phyloP scores from a whole-genome alignment of 1,284 basidiomycete species.

The Ceratobasidium sp. region DNA sequence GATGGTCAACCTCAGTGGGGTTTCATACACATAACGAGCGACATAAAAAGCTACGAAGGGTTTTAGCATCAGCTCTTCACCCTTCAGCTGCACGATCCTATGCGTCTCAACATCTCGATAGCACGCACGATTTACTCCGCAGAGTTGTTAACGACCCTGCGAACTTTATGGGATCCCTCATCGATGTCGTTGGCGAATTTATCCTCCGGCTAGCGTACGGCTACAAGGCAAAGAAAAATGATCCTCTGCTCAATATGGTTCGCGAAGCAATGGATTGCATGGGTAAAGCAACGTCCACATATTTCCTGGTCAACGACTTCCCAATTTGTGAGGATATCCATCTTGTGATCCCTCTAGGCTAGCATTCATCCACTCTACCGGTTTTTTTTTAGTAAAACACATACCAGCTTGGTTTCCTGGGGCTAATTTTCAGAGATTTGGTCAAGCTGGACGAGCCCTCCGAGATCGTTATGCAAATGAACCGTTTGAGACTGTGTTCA shows the following conservation, averaged over 20 bases:
- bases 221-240: not conserved
- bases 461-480: not conserved
- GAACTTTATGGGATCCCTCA: not conserved
- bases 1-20: not conserved
- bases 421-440: not conserved
- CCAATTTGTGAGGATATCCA: slow-evolving; percentile 3
- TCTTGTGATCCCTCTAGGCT: too few species aligned
- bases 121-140: slow-evolving; percentile 1
- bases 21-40: slow-evolving; percentile 15
- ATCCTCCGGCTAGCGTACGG: slow-evolving; percentile 32
- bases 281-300: not conserved
- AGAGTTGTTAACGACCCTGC: not conserved
- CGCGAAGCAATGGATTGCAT: not conserved
- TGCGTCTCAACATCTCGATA: not conserved
- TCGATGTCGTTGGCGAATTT: slow-evolving; percentile 1
- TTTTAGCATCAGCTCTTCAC: slow-evolving; percentile 29
- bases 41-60: slow-evolving; percentile 21
- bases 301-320: slow-evolving; percentile 14
- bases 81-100: slow-evolving; percentile 28
- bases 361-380: not conserved
- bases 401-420: slow-evolving; percentile 36
- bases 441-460: not conserved
- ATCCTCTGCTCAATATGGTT: not conserved
- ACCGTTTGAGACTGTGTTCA: slow-evolving; percentile 12
- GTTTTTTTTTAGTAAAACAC: slow-evolving; percentile 14